Conservation (phyloP, 495 filamentous ascomycete species). For the Penicillium cataractarum region DNA sequence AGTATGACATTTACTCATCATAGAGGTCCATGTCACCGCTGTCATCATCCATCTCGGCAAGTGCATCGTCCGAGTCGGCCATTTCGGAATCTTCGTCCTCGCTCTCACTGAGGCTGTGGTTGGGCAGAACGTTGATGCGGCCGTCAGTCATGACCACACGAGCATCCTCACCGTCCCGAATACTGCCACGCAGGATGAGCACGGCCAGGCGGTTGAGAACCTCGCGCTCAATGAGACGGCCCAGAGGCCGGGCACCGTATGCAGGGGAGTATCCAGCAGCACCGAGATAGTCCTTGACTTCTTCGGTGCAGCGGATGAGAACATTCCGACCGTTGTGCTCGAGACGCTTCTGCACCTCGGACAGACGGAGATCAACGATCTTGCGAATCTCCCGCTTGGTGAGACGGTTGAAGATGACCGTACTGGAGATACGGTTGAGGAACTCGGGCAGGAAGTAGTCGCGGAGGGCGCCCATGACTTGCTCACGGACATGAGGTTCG, state of each 20-base stretch:
- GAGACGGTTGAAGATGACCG: constrained; percentile 98
- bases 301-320: constrained; percentile 70
- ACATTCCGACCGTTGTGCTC: constrained; percentile 80
- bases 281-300: constrained; percentile 89
- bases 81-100: constrained; percentile 68
- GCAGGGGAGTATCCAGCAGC: constrained; percentile 88
- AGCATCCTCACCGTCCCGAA: constrained; percentile 84
- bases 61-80: constrained; percentile 68
- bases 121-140: constrained; percentile 77
- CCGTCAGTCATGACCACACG: constrained; percentile 75
- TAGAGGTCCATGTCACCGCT: constrained; percentile 77
- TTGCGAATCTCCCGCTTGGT: constrained; percentile 84
- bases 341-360: constrained; percentile 89
- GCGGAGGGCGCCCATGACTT: constrained; percentile 86
- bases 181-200: constrained; percentile 79
- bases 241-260: constrained; percentile 88
- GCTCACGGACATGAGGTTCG: constrained; percentile 80
- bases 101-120: constrained; percentile 65
- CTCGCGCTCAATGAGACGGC: constrained; percentile 91
- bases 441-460: constrained; percentile 98
- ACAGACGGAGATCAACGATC: constrained; percentile 90
- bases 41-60: constrained; percentile 65
- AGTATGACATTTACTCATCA: constrained; percentile 55
- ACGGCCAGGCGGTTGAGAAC: constrained; percentile 92
- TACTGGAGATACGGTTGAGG: constrained; percentile 92